Evolutionary conservation across 2,329 filamentous ascomycete species (phyloP).

Genomic region (Cladosporium sp.): DNA sequence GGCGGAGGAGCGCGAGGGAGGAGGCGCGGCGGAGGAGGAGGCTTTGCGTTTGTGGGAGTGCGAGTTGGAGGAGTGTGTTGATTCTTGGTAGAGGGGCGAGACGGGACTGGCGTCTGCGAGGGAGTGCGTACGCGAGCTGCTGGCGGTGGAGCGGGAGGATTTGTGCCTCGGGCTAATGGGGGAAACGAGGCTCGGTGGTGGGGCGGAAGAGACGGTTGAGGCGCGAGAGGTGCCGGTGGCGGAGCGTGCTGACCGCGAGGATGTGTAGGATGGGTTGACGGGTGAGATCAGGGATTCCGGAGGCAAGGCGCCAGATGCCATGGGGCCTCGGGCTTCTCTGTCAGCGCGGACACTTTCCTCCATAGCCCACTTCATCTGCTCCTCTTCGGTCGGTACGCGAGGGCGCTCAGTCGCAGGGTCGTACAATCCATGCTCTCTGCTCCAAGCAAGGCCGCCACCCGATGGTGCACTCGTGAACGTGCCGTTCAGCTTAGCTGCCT

Average conservation of each 20-base stretch:
- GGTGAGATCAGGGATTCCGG: slow-evolving; percentile 13
- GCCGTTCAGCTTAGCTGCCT: slow-evolving; percentile 46
- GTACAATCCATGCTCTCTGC: slow-evolving; percentile 32
- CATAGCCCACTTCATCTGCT: slow-evolving; percentile 33
- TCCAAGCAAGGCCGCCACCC: slow-evolving; percentile 36
- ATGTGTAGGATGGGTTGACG: slow-evolving; percentile 8
- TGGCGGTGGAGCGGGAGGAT: neutral
- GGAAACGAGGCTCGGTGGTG: slow-evolving; percentile 5
- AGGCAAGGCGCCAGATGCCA: slow-evolving; percentile 5
- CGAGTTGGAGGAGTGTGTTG: neutral
- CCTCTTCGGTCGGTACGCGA: slow-evolving; percentile 26
- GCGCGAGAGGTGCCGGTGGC: neutral
- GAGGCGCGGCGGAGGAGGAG: neutral
- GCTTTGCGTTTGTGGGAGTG: slow-evolving; percentile 9
- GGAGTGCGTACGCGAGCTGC: neutral
- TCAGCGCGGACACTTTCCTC: slow-evolving; percentile 23
- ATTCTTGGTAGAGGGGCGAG: slow-evolving; percentile 10
- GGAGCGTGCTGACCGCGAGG: neutral
- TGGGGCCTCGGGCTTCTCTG: neutral
- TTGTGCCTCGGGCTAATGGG: slow-evolving; percentile 6
- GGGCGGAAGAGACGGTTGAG: neutral
- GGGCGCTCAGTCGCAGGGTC: slow-evolving; percentile 14
- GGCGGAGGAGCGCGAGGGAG: slow-evolving; percentile 9
- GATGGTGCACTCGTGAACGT: slow-evolving; percentile 50
- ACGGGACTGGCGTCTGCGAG: slow-evolving; percentile 5